A percentile compares a stretch with the other conserved stretches of the same genome.
Conservation (phyloP, 371 early-diverging fungal genomes). For the Mycotypha africana region DNA sequence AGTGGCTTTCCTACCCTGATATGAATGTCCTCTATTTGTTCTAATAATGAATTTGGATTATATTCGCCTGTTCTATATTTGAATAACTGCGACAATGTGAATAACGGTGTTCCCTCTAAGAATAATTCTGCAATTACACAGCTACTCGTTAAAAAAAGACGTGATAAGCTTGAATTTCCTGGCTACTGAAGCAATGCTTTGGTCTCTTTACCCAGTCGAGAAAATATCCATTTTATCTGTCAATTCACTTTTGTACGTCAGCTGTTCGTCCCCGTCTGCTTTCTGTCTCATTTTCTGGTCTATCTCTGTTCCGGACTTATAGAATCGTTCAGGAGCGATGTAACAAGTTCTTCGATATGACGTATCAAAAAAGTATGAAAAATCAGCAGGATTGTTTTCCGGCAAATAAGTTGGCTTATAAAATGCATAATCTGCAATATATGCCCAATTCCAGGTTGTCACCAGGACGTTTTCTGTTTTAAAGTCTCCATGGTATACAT, state of each 20-base stretch:
- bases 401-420: constrained; percentile 92
- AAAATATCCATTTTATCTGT: constrained; percentile 91
- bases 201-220: constrained; percentile 83
- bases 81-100: constrained; percentile 86
- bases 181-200: neutral
- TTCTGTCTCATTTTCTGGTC: constrained; percentile 52
- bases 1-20: constrained; percentile 54
- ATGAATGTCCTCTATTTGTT: constrained; percentile 76
- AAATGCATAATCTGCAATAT: constrained; percentile 82
- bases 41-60: constrained; percentile 59
- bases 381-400: constrained; percentile 94
- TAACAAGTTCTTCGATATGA: constrained; percentile 85
- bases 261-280: neutral
- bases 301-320: constrained; percentile 61
- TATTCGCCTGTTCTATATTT: constrained; percentile 79
- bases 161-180: neutral
- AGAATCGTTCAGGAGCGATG: constrained; percentile 94
- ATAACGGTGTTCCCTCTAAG: constrained; percentile 85
- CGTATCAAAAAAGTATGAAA: constrained; percentile 92
- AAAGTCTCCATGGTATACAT: constrained; percentile 31
- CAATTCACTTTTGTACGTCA: constrained; percentile 38
- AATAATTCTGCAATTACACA: constrained; percentile 95
- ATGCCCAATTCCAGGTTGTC: constrained; percentile 94
- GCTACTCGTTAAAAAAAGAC: constrained; percentile 23
- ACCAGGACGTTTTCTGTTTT: constrained; percentile 54